Evolutionary conservation across 805 yeast genomes (phyloP).

Genomic region (Schizosaccharomyces japonicus): DNA sequence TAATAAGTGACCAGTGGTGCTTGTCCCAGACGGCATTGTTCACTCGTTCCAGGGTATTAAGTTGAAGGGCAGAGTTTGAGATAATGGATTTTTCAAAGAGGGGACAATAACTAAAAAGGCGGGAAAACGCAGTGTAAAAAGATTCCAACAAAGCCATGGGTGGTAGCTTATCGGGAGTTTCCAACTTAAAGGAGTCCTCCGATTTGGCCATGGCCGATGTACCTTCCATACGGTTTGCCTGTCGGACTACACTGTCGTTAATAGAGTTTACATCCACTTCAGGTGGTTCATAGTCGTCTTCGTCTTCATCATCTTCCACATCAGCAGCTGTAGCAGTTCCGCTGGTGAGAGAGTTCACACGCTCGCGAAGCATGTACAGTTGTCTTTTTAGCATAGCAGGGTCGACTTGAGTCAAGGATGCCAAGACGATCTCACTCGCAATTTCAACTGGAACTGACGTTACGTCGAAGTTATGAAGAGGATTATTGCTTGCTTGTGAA

Average conservation of each 20-base stretch:
- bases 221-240: neutral
- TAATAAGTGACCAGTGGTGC: conserved; percentile 52
- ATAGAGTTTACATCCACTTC: conserved; percentile 8
- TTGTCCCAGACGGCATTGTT: conserved; percentile 32
- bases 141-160: conserved; percentile 34
- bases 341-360: neutral
- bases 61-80: conserved; percentile 5
- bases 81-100: conserved; percentile 5
- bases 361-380: neutral
- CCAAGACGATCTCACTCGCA: neutral
- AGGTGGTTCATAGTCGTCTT: conserved; percentile 13
- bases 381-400: neutral
- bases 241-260: conserved; percentile 6
- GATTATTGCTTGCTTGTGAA: neutral
- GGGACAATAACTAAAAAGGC: conserved; percentile 9
- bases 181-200: conserved; percentile 5
- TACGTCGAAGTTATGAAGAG: neutral
- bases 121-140: conserved; percentile 29
- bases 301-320: conserved; percentile 10
- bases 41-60: conserved; percentile 12
- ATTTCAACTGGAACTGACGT: conserved; percentile 1
- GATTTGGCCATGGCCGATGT: neutral
- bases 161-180: conserved; percentile 19
- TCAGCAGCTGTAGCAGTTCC: neutral
- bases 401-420: neutral